Conservation (phyloP, 1,284 basidiomycete genomes). For the Inonotus obliquus region DNA sequence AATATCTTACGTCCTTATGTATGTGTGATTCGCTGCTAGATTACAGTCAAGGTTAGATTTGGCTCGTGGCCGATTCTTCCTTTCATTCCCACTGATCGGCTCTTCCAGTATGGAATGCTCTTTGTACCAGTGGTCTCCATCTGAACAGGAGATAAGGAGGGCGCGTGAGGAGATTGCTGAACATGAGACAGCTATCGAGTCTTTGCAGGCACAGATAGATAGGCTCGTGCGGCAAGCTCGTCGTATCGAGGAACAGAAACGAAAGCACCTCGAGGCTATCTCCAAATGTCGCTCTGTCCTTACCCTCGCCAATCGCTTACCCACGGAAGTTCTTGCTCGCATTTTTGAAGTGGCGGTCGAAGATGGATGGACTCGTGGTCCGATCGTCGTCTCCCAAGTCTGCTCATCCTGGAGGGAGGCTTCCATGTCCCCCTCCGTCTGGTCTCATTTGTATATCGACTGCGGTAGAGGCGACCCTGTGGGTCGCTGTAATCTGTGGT, state of each 20-base stretch:
- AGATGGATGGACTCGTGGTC: constrained; percentile 50
- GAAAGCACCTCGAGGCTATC: constrained; percentile 38
- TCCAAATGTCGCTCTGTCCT: constrained; percentile 42
- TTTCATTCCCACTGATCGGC: neutral
- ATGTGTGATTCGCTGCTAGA: neutral
- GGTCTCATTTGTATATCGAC: constrained; percentile 54
- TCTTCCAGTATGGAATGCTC: neutral
- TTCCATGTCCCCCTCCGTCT: constrained; percentile 45
- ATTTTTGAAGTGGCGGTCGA: constrained; percentile 49
- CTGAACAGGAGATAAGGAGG: constrained; percentile 8
- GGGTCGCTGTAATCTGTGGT: constrained; percentile 26
- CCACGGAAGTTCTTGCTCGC: constrained; percentile 49
- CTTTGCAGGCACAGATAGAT: constrained; percentile 2
- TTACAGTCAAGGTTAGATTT: neutral
- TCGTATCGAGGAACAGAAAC: constrained; percentile 40
- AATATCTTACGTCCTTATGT: too few species aligned
- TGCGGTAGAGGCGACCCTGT: constrained; percentile 40
- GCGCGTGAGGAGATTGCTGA: constrained; percentile 14
- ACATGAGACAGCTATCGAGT: constrained; percentile 9
- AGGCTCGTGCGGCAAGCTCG: constrained; percentile 36
- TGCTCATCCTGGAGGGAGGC: constrained; percentile 58
- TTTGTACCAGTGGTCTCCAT: constrained; percentile 12
- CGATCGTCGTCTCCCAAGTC: constrained; percentile 53
- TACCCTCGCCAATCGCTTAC: constrained; percentile 51
- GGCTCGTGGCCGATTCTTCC: neutral